Evolutionary conservation across 495 filamentous ascomycete species (phyloP).

Genomic region (Aspergillus biplanus): DNA sequence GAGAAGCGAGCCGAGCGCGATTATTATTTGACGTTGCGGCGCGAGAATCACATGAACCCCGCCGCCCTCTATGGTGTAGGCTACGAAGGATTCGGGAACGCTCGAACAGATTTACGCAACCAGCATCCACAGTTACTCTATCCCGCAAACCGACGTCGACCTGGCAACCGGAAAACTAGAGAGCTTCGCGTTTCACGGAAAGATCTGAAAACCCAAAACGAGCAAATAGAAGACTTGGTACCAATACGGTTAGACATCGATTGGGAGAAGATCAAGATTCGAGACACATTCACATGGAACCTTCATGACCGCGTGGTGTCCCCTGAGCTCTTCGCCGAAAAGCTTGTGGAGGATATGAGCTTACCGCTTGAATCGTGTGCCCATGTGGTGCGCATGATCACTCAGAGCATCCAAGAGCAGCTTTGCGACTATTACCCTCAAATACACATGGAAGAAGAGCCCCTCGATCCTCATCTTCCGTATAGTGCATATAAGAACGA

Average conservation of each 20-base stretch:
- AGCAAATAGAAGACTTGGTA: constrained; percentile 87
- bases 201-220: constrained; percentile 80
- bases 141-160: constrained; percentile 69
- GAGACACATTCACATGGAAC: constrained; percentile 99
- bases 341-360: constrained; percentile 89
- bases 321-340: constrained; percentile 79
- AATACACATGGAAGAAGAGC: constrained; percentile 84
- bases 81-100: constrained; percentile 89
- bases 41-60: constrained; percentile 57
- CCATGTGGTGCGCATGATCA: constrained; percentile 74
- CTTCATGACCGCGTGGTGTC: constrained; percentile 84
- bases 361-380: constrained; percentile 66
- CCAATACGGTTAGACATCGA: constrained; percentile 93
- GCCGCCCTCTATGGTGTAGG: constrained; percentile 74
- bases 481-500: constrained; percentile 97
- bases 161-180: constrained; percentile 73
- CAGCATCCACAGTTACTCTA: constrained; percentile 69
- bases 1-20: constrained; percentile 59
- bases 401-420: constrained; percentile 84
- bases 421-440: constrained; percentile 91
- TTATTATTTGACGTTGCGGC: constrained; percentile 52
- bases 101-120: constrained; percentile 66
- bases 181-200: constrained; percentile 72
- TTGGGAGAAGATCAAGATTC: constrained; percentile 91
- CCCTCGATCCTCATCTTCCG: constrained; percentile 85